These are phyloP conservation scores for Rhynchosporium graminicola DNA, from an alignment of 2,329 filamentous ascomycete genomes.

Conservation along the genomic window DNA sequence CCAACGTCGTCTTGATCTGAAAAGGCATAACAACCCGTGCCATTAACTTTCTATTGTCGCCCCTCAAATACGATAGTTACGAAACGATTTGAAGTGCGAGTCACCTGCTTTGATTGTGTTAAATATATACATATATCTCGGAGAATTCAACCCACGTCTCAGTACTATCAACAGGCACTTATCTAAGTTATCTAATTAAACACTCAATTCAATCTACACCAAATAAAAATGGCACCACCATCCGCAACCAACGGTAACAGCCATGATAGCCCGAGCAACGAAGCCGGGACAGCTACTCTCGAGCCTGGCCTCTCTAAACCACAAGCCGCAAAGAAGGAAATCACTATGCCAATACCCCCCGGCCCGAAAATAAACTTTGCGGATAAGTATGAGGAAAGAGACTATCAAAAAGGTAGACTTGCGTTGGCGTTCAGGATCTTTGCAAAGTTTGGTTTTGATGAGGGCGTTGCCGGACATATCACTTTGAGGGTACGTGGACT, in stretches of 20 bases:
- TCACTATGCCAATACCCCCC: constrained; percentile 16
- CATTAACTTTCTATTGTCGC: background rate
- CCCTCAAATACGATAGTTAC: background rate
- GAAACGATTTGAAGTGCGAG: no score
- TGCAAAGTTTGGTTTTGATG: constrained; percentile 48
- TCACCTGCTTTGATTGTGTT: no score
- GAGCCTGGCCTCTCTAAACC: constrained; percentile 30
- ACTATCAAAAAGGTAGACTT: constrained; percentile 46
- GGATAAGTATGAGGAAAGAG: constrained; percentile 41
- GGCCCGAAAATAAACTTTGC: constrained; percentile 28
- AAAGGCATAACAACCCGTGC: background rate
- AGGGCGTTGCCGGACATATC: constrained; percentile 51
- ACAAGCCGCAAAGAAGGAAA: constrained; percentile 21
- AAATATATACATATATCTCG: no score
- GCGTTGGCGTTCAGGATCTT: constrained; percentile 52
- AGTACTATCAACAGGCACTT: no score
- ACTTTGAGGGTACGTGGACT: constrained; percentile 39
- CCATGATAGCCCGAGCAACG: background rate
- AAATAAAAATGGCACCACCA: constrained; percentile 31
- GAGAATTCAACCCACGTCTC: no score
- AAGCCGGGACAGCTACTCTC: constrained; percentile 23
- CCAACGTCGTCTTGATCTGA: background rate
- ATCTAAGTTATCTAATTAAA: no score
- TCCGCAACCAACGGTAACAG: constrained; percentile 23
- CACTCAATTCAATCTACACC: background rate